These are phyloP conservation scores for Sporormia fimetaria DNA, from an alignment of 495 filamentous ascomycete genomes.

Conservation along the genomic window DNA sequence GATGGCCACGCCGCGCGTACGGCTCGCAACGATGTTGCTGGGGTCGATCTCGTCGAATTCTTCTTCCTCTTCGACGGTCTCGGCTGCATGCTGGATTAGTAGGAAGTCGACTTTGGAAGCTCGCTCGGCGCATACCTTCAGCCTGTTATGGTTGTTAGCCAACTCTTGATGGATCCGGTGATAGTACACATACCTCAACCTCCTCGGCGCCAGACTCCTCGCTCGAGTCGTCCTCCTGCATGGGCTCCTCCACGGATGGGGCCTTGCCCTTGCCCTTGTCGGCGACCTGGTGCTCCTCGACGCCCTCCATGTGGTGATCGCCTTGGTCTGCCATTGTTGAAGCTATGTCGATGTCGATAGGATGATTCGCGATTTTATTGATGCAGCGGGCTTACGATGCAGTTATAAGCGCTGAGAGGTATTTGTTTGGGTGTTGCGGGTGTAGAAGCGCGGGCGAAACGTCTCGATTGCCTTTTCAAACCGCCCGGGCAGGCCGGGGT, in stretches of 20 bases:
- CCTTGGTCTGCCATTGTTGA: slow-evolving; percentile 23
- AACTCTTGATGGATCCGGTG: not conserved
- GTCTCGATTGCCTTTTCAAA: too few relatives aligned
- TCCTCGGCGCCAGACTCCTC: slow-evolving; percentile 28
- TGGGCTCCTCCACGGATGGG: slow-evolving; percentile 16
- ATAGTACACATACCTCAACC: slow-evolving; percentile 24
- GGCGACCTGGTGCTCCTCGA: slow-evolving; percentile 15
- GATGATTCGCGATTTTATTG: not conserved
- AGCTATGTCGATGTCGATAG: slow-evolving; percentile 2
- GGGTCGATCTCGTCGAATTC: slow-evolving; percentile 83
- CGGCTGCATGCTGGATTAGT: slow-evolving; percentile 24
- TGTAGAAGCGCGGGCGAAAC: not conserved
- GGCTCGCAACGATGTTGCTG: slow-evolving; percentile 69
- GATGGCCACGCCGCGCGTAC: slow-evolving; percentile 55
- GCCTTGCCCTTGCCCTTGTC: slow-evolving; percentile 39
- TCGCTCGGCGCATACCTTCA: slow-evolving; percentile 12
- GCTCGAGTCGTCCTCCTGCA: slow-evolving; percentile 25
- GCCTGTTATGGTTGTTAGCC: slow-evolving; percentile 16
- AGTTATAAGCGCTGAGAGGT: too few relatives aligned
- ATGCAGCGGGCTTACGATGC: too few relatives aligned
- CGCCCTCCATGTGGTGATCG: slow-evolving; percentile 24
- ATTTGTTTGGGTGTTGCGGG: slow-evolving; percentile 4
- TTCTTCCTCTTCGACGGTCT: slow-evolving; percentile 65
- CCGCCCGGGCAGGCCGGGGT: too few relatives aligned
- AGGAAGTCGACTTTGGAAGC: not conserved